Conservation (phyloP, 2,329 filamentous ascomycete species). For the Botryotinia globosa region DNA sequence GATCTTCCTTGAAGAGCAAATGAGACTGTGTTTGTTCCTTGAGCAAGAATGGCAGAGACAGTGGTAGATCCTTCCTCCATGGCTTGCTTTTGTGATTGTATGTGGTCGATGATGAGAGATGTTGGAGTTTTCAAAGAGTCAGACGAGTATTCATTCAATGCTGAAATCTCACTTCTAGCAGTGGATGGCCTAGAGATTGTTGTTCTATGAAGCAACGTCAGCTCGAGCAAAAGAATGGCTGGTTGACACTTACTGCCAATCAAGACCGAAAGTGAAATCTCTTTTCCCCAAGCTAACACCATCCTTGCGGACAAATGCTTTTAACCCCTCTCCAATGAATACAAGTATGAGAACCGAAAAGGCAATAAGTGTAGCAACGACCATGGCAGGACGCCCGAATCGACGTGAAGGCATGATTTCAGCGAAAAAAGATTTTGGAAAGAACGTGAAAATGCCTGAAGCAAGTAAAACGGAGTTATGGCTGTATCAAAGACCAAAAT, state of each 20-base stretch:
- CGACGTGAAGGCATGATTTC: conserved; percentile 30
- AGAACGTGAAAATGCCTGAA: conserved; percentile 18
- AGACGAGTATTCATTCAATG: not conserved
- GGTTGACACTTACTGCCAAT: conserved; percentile 12
- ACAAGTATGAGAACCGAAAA: conserved; percentile 31
- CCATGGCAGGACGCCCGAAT: conserved; percentile 21
- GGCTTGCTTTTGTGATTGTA: not conserved
- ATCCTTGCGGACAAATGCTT: conserved; percentile 21
- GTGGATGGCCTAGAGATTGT: not conserved
- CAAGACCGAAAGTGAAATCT: conserved; percentile 10
- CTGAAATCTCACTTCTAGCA: not conserved
- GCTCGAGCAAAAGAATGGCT: not conserved
- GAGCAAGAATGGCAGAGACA: conserved; percentile 12
- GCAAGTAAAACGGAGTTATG: conserved; percentile 19
- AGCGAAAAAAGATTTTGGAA: conserved; percentile 14
- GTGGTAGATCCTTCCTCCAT: conserved; percentile 10
- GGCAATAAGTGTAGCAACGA: conserved; percentile 27
- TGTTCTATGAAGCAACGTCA: not conserved
- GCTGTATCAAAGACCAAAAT: conserved; percentile 22
- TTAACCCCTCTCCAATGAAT: conserved; percentile 31
- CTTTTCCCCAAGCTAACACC: conserved; percentile 16
- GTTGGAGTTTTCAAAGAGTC: not conserved
- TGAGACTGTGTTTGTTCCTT: conserved; percentile 19
- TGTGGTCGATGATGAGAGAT: not conserved
- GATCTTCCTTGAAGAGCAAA: conserved; percentile 13